Conservation (phyloP, 1,139 yeast genomes). For the Trichomonascaceae sp. region DNA sequence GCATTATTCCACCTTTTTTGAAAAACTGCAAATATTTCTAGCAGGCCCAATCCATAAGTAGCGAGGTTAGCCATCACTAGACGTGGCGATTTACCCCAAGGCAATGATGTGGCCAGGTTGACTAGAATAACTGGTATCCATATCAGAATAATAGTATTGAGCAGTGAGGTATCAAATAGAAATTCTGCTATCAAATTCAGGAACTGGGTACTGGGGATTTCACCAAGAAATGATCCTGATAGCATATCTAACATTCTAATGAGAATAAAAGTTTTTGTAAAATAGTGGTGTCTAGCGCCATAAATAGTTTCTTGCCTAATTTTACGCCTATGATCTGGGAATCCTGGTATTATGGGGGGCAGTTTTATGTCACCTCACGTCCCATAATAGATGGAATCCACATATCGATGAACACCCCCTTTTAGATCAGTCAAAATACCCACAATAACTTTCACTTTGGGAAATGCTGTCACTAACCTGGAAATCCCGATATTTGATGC, state of each 20-base stretch:
- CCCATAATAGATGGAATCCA: slow-evolving; percentile 78
- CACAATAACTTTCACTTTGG: slow-evolving; percentile 58
- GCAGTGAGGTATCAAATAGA: not conserved
- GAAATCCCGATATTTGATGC: slow-evolving; percentile 82
- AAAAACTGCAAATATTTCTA: not conserved
- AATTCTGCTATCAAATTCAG: not conserved
- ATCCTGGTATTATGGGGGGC: not conserved
- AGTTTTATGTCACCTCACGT: slow-evolving; percentile 32
- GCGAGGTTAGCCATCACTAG: not conserved
- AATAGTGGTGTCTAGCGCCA: not conserved
- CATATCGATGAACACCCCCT: slow-evolving; percentile 41
- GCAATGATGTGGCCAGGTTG: not conserved
- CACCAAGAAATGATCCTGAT: not conserved
- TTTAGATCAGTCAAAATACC: slow-evolving; percentile 43
- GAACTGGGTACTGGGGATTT: not conserved
- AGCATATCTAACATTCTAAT: not conserved
- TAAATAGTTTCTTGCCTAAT: not conserved
- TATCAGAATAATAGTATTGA: not conserved
- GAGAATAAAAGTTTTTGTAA: not conserved
- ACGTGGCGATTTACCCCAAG: not conserved
- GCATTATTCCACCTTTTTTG: not conserved
- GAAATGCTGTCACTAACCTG: slow-evolving; percentile 68
- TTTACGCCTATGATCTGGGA: not conserved
- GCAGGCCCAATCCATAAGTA: not conserved
- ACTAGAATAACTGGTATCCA: not conserved